These are phyloP conservation scores for Trametes cinnabarina DNA, from an alignment of 768 basidiomycete genomes.

Conservation along the genomic window DNA sequence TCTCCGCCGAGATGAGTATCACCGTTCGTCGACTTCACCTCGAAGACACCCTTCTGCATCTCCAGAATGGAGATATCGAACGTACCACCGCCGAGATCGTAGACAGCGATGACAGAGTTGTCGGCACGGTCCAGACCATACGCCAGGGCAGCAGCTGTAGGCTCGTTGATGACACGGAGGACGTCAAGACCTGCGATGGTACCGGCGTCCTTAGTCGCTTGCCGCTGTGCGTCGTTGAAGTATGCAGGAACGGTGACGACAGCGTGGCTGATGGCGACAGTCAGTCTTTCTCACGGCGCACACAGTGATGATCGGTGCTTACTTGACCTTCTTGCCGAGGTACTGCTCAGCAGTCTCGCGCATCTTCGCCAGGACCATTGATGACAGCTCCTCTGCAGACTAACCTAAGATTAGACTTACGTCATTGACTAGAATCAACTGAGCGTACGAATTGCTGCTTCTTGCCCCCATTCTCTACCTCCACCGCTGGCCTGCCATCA, in stretches of 20 bases:
- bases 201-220: conserved; percentile 97
- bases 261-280: conserved; percentile 54
- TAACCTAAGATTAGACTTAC: conserved; percentile 30
- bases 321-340: conserved; percentile 92
- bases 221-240: conserved; percentile 99
- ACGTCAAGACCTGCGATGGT: conserved; percentile 97
- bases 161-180: conserved; percentile 98
- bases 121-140: conserved; percentile 88
- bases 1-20: conserved; percentile 96
- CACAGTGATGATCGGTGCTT: conserved; percentile 42
- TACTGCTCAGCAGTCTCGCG: conserved; percentile 93
- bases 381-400: conserved; percentile 85
- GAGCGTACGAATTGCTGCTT: conserved; percentile 68
- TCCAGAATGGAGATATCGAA: conserved; percentile 99
- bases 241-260: conserved; percentile 97
- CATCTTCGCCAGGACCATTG: conserved; percentile 91
- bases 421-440: not conserved
- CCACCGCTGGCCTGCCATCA: conserved; percentile 76
- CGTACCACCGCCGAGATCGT: conserved; percentile 97
- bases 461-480: conserved; percentile 86
- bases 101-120: conserved; percentile 92
- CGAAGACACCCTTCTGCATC: conserved; percentile 99
- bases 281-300: no score
- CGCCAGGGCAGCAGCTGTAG: conserved; percentile 96
- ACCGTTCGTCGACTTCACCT: conserved; percentile 99